Evolutionary conservation across 345 rosid species (phyloP), one percentile per base, ranked within the genome.

Genomic region (Euphorbia pulcherrima): DNA sequence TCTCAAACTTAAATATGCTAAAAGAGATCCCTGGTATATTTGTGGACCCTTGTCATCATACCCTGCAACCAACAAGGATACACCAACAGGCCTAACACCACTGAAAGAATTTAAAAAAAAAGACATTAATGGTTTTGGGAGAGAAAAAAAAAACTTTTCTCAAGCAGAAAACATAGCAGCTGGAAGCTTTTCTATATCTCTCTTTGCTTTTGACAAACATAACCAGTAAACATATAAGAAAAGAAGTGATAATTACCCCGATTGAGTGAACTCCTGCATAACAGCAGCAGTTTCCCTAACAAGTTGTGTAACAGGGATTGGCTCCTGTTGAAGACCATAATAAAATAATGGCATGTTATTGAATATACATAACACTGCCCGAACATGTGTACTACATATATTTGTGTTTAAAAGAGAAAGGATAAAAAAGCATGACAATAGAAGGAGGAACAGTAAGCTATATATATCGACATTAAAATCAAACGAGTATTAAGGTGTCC

Each of bases 281-380:
- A 90, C 98, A 78, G 98, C 90, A 11, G 98, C 96, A 48, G 92
- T 90, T 79, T 93, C 98, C 84, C 98, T 85, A 53, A 90, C 98
- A 64, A 93, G 93, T 75, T 93, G 98, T 8, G 96, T 90, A 62
- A 93, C 97, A n/a, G 98, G 98, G 66, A 93, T 90, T 56, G 96
- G 90, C 78, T 93, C 98, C 98, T 93, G 77, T 27, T 8, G 58
- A 58, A 59, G 9, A 54, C 23, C 10, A 28, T 11, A 23, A 63
- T 44, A 39, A 63, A 27, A 27, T 68, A n/a, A n/a, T n/a, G n/a
- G n/a, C 58, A 58, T 46, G 56, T 28, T 51, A 57, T 12, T 41
- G 58, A 1, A 56, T 44, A 10, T 33, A 5, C 54, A 68, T 12
- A 29, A 33, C 24, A 30, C 39, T 29, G 1, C 13, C 24, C 41